Evolutionary conservation across 2,329 filamentous ascomycete species (phyloP), one percentile per base, ranked within the genome.

Genomic region (Talaromyces atroroseus): DNA sequence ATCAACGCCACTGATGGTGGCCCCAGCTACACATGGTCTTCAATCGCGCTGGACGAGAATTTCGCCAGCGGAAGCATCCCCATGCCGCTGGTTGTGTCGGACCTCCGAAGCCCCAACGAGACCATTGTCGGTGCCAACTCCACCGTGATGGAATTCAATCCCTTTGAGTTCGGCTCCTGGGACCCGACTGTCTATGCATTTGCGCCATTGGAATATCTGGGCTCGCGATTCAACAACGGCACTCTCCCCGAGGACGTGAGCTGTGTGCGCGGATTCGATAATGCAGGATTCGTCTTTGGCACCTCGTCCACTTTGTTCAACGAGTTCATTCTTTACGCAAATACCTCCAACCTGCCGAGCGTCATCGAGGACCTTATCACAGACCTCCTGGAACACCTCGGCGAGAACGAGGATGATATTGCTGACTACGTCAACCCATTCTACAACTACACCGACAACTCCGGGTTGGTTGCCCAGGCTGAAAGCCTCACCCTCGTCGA

Each of bases 241-340:
- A 66, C 68, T 7, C 70, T 94, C 20, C 74, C 81, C 0, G 67
- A 75, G 11, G 69, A 78, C 55, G 80, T 81, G 45, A 68, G 74
- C 26, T 96, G 92, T 66, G 80, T 95, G 16, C 78, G 81, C 7
- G 92, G 92, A 1, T 91, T 91, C 61, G 92, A 96, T 72, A 91
- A 91, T 64, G 82, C 82, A 23, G 89, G 89, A 6, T 96, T 83
- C 66, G 77, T 95, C 24, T 90, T 95, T 83, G 91, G 91, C 51
- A 95, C 91, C 0, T 90, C 87, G 21, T 90, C 86, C 1, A 87
- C 88, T 0, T 79, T 96, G 1, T 96, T 96, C 80, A 96, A 95
- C 74, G 78, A 85, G 64, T 82, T 89, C 64, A 73, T 95, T 18
- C 77, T 91, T 2, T 73, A 83, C 11, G 76, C 92, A 55, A 81